Conservation (phyloP, 495 filamentous ascomycete genomes). For the Chaetomium tenue region DNA sequence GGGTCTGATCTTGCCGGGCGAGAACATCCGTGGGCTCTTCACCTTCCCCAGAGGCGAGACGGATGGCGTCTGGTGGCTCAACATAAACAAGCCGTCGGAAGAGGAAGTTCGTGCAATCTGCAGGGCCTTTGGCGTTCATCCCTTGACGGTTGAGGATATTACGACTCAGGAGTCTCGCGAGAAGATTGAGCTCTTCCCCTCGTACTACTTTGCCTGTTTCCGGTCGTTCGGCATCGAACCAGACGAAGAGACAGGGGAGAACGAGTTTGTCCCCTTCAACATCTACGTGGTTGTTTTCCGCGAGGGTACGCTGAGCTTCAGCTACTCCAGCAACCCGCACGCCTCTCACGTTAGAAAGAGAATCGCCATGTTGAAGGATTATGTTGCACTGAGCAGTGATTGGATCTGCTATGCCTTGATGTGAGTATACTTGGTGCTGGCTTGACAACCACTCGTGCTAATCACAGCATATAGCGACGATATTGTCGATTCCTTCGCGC, state of each 20-base stretch:
- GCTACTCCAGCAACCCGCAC: constrained; percentile 79
- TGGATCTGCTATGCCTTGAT: constrained; percentile 99
- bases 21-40: constrained; percentile 86
- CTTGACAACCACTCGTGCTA: constrained; percentile 23
- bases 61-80: constrained; percentile 90
- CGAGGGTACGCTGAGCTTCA: constrained; percentile 91
- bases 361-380: constrained; percentile 89
- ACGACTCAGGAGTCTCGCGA: constrained; percentile 89
- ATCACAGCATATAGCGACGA: constrained; percentile 62
- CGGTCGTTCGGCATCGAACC: constrained; percentile 71
- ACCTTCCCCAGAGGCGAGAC: constrained; percentile 65
- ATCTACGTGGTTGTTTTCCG: constrained; percentile 97
- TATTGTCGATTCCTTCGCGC: constrained; percentile 93
- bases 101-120: constrained; percentile 86
- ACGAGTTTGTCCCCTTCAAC: constrained; percentile 87
- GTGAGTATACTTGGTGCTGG: constrained; percentile 47
- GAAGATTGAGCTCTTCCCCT: constrained; percentile 95
- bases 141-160: constrained; percentile 92
- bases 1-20: constrained; percentile 81
- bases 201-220: constrained; percentile 98
- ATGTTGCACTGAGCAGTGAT: constrained; percentile 86
- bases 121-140: constrained; percentile 89
- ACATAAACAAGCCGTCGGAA: constrained; percentile 85
- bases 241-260: constrained; percentile 68
- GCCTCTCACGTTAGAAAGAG: constrained; percentile 84